Evolutionary conservation across 306 rosid genomes (phyloP), one percentile per base, ranked within the genome.

Genomic region (Purshia tridentata): DNA sequence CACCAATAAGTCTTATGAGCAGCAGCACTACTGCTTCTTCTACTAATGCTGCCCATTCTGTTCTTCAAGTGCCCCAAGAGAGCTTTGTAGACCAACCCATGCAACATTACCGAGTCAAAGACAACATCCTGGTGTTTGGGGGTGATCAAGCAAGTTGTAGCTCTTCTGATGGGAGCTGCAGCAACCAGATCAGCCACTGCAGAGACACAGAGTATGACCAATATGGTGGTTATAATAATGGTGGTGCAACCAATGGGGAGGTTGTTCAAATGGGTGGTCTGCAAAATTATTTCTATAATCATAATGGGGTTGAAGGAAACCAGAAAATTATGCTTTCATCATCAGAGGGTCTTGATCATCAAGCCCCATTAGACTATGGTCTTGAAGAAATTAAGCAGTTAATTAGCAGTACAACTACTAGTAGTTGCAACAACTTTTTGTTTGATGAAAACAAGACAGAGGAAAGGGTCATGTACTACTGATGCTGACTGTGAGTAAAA

Each of bases 321-420:
- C 81, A 86, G 61, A 77, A 83, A 57, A 61, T 73, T 23, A 77
- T 81, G 80, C 15, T 69, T 49, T 67, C 79, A 52, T 29, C 35
- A 29, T 29, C 35, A 29, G 35, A 29, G 35, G 90, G 84, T 42
- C 68, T 63, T 63, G 68, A 20, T 53, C 68, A 16, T 72, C 87
- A 86, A 67, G 75, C 77, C 63, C 77, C 84, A 78, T 76, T 84
- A 68, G 91, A 89, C 47, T 87, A 82, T 81, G 92, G 88, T 12
- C 29, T 83, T 18, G 87, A 93, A 45, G 98, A 91, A 73, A 87
- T 93, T 67, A 89, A 86, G 74, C 77, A 88, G 86, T 72, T 88
- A 23, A 81, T 89, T 55, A 84, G 86, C 77, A 81, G 71, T 67
- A 66, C 18, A 40, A 44, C 16, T 42, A 48, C 18, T 57, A 55